Conservation (phyloP, 306 rosid species). For the Herpetospermum pedunculosum region DNA sequence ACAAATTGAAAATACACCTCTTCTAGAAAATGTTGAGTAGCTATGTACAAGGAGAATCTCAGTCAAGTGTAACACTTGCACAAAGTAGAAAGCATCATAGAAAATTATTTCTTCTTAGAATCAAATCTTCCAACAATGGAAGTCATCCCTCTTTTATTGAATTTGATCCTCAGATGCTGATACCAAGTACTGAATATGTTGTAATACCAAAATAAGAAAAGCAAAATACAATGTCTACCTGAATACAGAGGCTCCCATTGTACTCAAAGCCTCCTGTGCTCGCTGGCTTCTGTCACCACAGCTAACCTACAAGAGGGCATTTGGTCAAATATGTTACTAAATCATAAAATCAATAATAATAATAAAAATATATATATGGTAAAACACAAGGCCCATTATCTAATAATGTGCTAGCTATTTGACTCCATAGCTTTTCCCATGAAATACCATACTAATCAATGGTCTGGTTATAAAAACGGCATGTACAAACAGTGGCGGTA, state of each 20-base stretch:
- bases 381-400: background rate
- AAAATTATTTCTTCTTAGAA: background rate
- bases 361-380: background rate
- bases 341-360: background rate
- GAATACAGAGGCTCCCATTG: constrained; percentile 97
- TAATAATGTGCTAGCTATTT: background rate
- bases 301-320: constrained; percentile 43
- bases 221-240: constrained; percentile 40
- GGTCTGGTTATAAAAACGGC: background rate
- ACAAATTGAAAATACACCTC: background rate
- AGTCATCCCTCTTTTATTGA: background rate
- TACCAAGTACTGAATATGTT: constrained; percentile 3
- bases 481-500: background rate
- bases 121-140: background rate
- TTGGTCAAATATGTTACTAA: constrained; percentile 11
- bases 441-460: background rate
- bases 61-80: background rate
- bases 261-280: constrained; percentile 66
- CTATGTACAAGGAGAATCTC: background rate
- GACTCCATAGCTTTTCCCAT: background rate
- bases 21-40: background rate
- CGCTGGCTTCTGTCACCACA: constrained; percentile 64
- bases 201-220: constrained; percentile 11
- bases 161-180: background rate
- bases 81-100: background rate